phyloP scores from a whole-genome alignment of 192 early-diverging fungal genomes.

The Coemansia sp. region DNA sequence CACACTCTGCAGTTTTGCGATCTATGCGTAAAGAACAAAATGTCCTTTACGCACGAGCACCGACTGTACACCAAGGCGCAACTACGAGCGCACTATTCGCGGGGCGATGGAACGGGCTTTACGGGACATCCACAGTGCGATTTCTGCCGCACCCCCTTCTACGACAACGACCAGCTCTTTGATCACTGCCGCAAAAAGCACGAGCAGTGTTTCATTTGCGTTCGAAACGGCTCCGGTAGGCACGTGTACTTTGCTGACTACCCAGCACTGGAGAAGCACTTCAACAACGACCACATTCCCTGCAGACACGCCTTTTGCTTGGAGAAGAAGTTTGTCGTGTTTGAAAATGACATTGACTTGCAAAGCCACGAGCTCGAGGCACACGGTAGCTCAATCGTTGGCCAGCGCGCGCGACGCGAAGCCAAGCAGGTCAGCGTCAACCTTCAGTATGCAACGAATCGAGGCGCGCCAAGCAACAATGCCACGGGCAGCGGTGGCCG shows the following conservation, averaged over 20 bases:
- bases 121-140: slow-evolving; percentile 87
- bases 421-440: slow-evolving; percentile 42
- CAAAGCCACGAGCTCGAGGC: slow-evolving; percentile 78
- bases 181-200: slow-evolving; percentile 91
- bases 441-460: slow-evolving; percentile 23
- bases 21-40: slow-evolving; percentile 84
- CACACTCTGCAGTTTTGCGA: slow-evolving; percentile 83
- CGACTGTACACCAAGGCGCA: slow-evolving; percentile 74
- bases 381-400: slow-evolving; percentile 27
- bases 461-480: slow-evolving; percentile 6
- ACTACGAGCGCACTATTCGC: slow-evolving; percentile 72
- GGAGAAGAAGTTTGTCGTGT: slow-evolving; percentile 95
- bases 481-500: neutral
- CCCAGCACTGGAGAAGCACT: slow-evolving; percentile 76
- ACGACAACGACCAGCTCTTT: slow-evolving; percentile 91
- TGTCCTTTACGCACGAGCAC: slow-evolving; percentile 92
- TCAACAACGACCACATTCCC: slow-evolving; percentile 73
- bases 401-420: slow-evolving; percentile 40
- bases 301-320: slow-evolving; percentile 80
- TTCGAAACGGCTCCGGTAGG: slow-evolving; percentile 62
- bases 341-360: slow-evolving; percentile 87
- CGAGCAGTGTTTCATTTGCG: slow-evolving; percentile 92
- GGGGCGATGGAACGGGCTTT: slow-evolving; percentile 73
- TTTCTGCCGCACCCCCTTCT: slow-evolving; percentile 82
- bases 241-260: slow-evolving; percentile 91